Base-by-base conservation (phyloP, 2,329 filamentous ascomycete species). In the Nigrograna mackinnonii region DNA sequence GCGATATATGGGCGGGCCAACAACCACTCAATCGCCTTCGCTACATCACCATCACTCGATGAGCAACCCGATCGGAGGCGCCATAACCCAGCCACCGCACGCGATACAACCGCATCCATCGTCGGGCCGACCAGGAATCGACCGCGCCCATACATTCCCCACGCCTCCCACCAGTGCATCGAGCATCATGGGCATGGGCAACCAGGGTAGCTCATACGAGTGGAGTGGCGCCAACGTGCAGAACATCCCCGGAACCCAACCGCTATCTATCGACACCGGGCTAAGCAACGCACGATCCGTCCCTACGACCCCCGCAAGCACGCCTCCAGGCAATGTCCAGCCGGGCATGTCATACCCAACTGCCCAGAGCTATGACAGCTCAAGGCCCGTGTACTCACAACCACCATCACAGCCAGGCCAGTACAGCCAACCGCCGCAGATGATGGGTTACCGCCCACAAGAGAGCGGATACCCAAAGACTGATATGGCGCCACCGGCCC, bases 151-250 rank as follows among this genome's bases (percentile, higher is more conserved):
- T 67, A 95, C 91, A 2, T 96, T 96, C 70, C 91, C 92, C 3
- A 96, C 92, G 3, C 92, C 92, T 24, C 91, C 92, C 1, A 89
- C 91, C 1, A 96, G 89, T 66, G 88, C 91, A n/a, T 94, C 91
- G 0, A 89, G 90, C 68, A 83, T 95, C 34, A 90, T 84, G 73
- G 74, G 80, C 47, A 89, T 95, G 79, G 84, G 84, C 34, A 80
- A 80, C 52, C 84, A 87, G 28, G 87, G 89, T 22, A 79, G 72
- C 54, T 86, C 80, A 30, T 95, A 92, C 67, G 86, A 91, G 63
- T 96, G 91, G 89, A 78, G 81, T 69, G 70, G 73, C 44, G 54
- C 59, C 46, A 67, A 66, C 35, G 67, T 69, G 18, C 66, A 69
- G 19, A 70, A 60, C 26, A 58, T 72, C 39, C 79, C 80, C 60